Conservation (phyloP, 164 flowering plant genomes). For the Liriodendron chinense region DNA sequence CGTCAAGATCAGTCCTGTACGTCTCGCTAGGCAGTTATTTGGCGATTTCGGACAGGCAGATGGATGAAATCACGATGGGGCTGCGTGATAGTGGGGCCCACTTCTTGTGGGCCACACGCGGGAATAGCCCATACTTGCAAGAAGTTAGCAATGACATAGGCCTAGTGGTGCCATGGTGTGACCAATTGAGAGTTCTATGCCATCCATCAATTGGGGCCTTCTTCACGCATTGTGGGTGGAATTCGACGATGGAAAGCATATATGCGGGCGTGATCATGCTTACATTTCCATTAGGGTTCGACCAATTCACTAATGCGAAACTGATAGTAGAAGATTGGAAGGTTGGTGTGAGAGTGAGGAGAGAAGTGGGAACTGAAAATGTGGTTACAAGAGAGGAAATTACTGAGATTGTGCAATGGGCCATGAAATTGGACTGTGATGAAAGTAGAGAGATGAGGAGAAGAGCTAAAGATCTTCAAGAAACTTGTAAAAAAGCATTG, state of each 20-base stretch:
- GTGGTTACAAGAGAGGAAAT: slow-evolving; percentile 5
- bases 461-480: slow-evolving; percentile 3
- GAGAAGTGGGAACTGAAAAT: slow-evolving; percentile 18
- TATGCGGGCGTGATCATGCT: slow-evolving; percentile 59
- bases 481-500: slow-evolving; percentile 16
- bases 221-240: slow-evolving; percentile 70
- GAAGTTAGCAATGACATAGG: slow-evolving; percentile 35
- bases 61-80: slow-evolving; percentile 35
- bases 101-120: slow-evolving; percentile 46
- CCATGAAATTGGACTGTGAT: slow-evolving; percentile 4
- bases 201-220: slow-evolving; percentile 65
- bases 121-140: slow-evolving; percentile 19
- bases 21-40: slow-evolving; percentile 44
- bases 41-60: slow-evolving; percentile 26
- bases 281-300: slow-evolving; percentile 43
- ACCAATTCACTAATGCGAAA: slow-evolving; percentile 42
- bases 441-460: slow-evolving; percentile 10
- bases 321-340: slow-evolving; percentile 61
- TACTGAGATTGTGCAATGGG: not conserved
- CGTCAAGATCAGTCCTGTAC: slow-evolving; percentile 33
- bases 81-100: slow-evolving; percentile 26
- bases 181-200: slow-evolving; percentile 53
- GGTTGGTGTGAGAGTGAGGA: slow-evolving; percentile 42
- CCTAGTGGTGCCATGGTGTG: slow-evolving; percentile 63
- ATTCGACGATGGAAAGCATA: slow-evolving; percentile 47